These are phyloP conservation scores for Atkinsonella hypoxylon DNA, from an alignment of 2,329 filamentous ascomycete species.

Conservation along the genomic window DNA sequence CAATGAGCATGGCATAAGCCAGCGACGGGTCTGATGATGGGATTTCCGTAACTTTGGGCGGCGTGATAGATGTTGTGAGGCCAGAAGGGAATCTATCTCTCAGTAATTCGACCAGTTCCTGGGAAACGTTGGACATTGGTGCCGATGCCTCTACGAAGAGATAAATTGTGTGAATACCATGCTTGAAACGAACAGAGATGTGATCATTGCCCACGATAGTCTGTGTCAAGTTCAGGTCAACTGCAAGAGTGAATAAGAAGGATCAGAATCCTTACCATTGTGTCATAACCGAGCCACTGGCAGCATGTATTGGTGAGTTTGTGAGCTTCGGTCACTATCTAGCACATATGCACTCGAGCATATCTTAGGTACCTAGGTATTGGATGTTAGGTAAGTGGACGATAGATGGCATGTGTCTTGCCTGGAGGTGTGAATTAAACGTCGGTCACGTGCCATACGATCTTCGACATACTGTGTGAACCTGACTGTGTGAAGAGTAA, in stretches of 20 bases:
- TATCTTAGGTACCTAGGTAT: no score
- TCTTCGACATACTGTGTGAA: neutral
- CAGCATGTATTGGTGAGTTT: neutral
- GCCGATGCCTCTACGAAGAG: constrained; percentile 50
- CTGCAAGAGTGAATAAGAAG: neutral
- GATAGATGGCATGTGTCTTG: no score
- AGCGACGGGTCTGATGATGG: constrained; percentile 30
- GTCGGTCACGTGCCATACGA: no score
- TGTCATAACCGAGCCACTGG: neutral
- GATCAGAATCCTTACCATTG: neutral
- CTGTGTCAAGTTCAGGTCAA: neutral
- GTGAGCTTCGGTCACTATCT: neutral
- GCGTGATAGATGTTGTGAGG: constrained; percentile 26
- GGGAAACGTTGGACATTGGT: constrained; percentile 43
- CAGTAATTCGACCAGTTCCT: constrained; percentile 46
- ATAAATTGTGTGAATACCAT: constrained; percentile 58
- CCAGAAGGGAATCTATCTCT: constrained; percentile 44
- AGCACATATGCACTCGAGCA: neutral
- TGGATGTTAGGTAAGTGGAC: no score
- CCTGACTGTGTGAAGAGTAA: neutral
- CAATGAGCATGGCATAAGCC: constrained; percentile 33
- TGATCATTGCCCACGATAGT: constrained; percentile 31
- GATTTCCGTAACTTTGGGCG: constrained; percentile 24
- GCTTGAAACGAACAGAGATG: constrained; percentile 59
- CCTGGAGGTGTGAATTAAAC: no score